Evolutionary conservation across 345 rosid genomes (phyloP).

Genomic region (Euphorbia pulcherrima): DNA sequence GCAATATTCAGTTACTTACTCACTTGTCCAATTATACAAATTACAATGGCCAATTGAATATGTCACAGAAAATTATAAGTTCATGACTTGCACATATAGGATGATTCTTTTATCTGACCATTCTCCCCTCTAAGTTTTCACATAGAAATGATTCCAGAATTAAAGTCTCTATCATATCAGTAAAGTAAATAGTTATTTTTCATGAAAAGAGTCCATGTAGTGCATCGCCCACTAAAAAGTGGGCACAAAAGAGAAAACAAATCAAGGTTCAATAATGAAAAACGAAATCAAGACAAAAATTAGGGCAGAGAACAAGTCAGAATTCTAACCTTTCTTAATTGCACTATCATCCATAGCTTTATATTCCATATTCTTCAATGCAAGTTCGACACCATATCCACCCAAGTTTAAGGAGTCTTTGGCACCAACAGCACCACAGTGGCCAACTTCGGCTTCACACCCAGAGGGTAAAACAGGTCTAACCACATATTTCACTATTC

Average conservation of each 20-base stretch:
- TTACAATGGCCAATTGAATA: background rate
- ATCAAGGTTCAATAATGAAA: background rate
- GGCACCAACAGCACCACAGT: slow-evolving; percentile 84
- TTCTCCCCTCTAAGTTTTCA: background rate
- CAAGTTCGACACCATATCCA: slow-evolving; percentile 99
- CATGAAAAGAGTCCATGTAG: background rate
- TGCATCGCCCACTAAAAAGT: background rate
- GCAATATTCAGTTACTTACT: background rate
- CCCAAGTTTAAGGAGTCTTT: slow-evolving; percentile 74
- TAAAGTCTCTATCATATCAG: background rate
- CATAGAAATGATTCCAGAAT: background rate
- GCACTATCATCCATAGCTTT: slow-evolving; percentile 97
- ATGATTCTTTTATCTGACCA: background rate
- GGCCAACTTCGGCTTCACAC: slow-evolving; percentile 65
- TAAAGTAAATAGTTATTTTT: background rate
- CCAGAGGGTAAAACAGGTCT: slow-evolving; percentile 89
- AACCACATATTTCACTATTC: slow-evolving; percentile 75
- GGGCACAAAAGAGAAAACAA: background rate
- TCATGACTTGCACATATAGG: background rate
- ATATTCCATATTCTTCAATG: slow-evolving; percentile 97
- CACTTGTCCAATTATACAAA: background rate
- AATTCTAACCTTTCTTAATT: slow-evolving; percentile 72
- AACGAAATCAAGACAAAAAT: background rate
- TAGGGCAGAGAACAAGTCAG: background rate
- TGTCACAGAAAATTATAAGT: background rate